These are phyloP conservation scores for Aphanomyces stellatus DNA, from an alignment of 352 stramenopile species.

Conservation along the genomic window DNA sequence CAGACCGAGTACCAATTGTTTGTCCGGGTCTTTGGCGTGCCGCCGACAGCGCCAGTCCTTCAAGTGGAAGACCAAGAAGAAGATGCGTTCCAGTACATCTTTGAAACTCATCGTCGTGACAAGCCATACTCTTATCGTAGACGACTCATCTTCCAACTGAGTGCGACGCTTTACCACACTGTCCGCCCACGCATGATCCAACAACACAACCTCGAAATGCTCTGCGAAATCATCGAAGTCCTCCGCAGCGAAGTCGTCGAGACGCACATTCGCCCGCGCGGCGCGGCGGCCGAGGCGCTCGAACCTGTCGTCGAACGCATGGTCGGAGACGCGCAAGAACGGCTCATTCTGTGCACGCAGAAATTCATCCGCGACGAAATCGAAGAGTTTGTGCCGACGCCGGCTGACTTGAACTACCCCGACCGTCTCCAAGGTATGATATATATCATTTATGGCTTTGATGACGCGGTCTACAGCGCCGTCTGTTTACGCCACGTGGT, in stretches of 20 bases:
- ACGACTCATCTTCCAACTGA: constrained; percentile 68
- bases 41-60: constrained; percentile 42
- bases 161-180: constrained; percentile 59
- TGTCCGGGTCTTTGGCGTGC: constrained; percentile 54
- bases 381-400: constrained; percentile 51
- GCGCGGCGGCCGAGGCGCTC: constrained; percentile 37
- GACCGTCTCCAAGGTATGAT: constrained; percentile 43
- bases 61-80: constrained; percentile 29
- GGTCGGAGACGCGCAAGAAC: constrained; percentile 76
- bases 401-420: constrained; percentile 59
- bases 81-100: constrained; percentile 53
- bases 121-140: constrained; percentile 24
- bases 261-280: constrained; percentile 45
- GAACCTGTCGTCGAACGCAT: constrained; percentile 77
- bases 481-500: constrained; percentile 74
- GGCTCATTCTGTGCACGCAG: constrained; percentile 74
- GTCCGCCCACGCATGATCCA: constrained; percentile 54
- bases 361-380: constrained; percentile 82
- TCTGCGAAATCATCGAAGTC: constrained; percentile 76
- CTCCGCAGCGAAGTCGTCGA: constrained; percentile 72
- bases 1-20: constrained; percentile 71
- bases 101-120: neutral
- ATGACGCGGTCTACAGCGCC: constrained; percentile 24
- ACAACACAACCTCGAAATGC: constrained; percentile 62
- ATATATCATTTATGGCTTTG: too few relatives aligned